A percentile compares a stretch with the other conserved stretches of the same genome.
phyloP scores from a whole-genome alignment of 768 basidiomycete species.

The Pleurotus eryngii region DNA sequence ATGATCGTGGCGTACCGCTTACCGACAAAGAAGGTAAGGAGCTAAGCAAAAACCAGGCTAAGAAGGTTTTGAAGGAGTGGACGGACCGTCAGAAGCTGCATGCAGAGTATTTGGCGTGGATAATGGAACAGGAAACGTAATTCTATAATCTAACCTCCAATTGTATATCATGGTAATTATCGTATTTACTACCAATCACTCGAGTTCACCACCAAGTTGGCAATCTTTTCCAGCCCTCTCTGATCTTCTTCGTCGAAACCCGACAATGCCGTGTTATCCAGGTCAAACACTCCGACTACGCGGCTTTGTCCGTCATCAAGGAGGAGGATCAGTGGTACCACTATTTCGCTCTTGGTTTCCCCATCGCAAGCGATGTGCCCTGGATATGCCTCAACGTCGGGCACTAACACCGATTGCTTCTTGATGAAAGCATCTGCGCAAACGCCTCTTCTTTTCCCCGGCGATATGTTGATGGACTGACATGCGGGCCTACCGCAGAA shows the following conservation, averaged over 20 bases:
- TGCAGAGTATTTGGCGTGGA: conserved; percentile 64
- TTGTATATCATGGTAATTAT: background rate
- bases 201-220: conserved; percentile 53
- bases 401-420: conserved; percentile 59
- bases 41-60: conserved; percentile 74
- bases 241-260: conserved; percentile 80
- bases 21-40: conserved; percentile 85
- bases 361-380: conserved; percentile 96
- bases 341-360: conserved; percentile 87
- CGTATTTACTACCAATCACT: conserved; percentile 58
- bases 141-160: background rate
- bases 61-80: conserved; percentile 77
- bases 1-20: conserved; percentile 79
- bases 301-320: conserved; percentile 24
- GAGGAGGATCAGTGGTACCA: conserved; percentile 63
- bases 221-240: conserved; percentile 73
- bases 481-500: conserved; percentile 94
- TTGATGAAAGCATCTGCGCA: conserved; percentile 77
- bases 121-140: conserved; percentile 24
- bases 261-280: conserved; percentile 72
- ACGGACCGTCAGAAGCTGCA: conserved; percentile 74
- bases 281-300: conserved; percentile 67
- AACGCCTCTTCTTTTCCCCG: conserved; percentile 66
- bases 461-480: conserved; percentile 64
- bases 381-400: conserved; percentile 76